A percentile compares a stretch with the other conserved stretches of the same genome.
Conservation (phyloP, 352 stramenopile species). For the Aphanomyces astaci region DNA sequence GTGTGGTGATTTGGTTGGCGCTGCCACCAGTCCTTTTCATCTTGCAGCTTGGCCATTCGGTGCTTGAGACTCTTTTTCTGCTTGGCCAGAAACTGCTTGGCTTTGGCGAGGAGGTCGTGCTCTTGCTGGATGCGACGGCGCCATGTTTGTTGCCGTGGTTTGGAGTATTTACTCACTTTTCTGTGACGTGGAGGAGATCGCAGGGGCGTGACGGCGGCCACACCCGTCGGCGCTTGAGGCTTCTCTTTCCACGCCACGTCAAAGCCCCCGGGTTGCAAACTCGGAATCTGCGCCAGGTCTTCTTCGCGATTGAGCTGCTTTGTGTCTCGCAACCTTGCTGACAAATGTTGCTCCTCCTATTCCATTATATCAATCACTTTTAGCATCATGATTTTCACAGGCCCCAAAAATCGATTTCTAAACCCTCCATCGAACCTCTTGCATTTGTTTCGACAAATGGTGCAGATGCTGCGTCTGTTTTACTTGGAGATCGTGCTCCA, state of each 20-base stretch:
- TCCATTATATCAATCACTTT: neutral
- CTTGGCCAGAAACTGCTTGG: conserved; percentile 29
- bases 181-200: neutral
- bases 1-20: neutral
- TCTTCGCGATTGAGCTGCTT: conserved; percentile 20
- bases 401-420: no score
- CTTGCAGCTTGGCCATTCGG: conserved; percentile 15
- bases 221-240: neutral
- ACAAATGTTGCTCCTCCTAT: conserved; percentile 19
- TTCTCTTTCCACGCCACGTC: neutral
- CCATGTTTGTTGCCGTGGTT: conserved; percentile 3
- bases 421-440: conserved; percentile 32
- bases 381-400: neutral
- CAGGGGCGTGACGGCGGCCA: neutral
- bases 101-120: conserved; percentile 48
- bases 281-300: neutral
- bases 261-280: conserved; percentile 2
- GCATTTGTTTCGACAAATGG: conserved; percentile 41
- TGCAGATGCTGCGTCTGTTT: conserved; percentile 41
- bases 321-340: conserved; percentile 11
- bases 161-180: neutral
- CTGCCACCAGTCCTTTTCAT: conserved; percentile 21
- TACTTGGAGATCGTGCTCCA: conserved; percentile 44
- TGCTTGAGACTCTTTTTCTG: conserved; percentile 15
- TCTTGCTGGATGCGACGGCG: conserved; percentile 3